Evolutionary conservation across 192 early-diverging fungal genomes (phyloP).

Genomic region (Entomortierella lignicola): DNA sequence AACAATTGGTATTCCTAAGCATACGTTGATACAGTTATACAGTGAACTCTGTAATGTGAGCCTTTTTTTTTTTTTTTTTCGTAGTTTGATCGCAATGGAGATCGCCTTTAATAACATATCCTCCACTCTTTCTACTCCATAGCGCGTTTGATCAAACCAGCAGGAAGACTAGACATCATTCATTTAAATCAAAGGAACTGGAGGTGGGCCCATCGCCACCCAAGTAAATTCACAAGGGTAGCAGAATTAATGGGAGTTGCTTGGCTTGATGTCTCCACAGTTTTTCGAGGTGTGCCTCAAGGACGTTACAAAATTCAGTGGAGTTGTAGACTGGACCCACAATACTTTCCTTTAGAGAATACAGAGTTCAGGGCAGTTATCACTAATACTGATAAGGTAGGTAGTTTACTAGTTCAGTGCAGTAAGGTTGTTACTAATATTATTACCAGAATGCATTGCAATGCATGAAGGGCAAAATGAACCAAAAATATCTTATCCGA

Average conservation of each 20-base stretch:
- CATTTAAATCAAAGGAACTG: background rate
- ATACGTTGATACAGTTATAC: background rate
- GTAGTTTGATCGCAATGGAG: background rate
- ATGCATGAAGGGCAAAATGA: too few species aligned
- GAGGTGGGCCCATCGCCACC: background rate
- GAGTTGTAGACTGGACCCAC: background rate
- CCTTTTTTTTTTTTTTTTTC: too few species aligned
- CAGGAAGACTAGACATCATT: background rate
- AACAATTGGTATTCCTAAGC: background rate
- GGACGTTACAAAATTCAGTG: conserved; percentile 7
- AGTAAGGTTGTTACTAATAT: background rate
- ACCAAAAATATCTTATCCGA: too few species aligned
- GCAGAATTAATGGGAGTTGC: background rate
- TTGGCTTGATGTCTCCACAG: conserved; percentile 7
- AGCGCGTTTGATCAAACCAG: background rate
- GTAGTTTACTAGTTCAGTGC: background rate
- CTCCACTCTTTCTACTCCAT: background rate
- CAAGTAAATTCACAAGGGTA: background rate
- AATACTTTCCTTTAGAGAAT: background rate
- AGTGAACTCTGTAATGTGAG: background rate
- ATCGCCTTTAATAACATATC: too few species aligned
- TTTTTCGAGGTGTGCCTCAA: background rate
- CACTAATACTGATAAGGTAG: background rate
- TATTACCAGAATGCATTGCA: too few species aligned
- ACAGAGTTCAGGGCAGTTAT: conserved; percentile 7